A percentile compares a stretch with the other conserved stretches of the same genome.
phyloP scores from a whole-genome alignment of 345 rosid genomes.

The Populus simonii region DNA sequence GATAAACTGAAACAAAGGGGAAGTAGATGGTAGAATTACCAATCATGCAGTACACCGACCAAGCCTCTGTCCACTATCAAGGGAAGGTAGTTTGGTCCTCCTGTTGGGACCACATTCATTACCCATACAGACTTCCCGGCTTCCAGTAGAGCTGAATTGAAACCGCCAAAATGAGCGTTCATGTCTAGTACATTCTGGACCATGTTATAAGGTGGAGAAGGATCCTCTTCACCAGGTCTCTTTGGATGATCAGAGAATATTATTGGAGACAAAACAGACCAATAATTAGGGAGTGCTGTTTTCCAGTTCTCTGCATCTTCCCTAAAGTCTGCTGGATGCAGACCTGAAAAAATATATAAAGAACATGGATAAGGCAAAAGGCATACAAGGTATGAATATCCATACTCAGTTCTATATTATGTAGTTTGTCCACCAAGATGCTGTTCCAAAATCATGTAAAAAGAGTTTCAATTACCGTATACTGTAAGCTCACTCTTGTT shows the following conservation, averaged over 20 bases:
- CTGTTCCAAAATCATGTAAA: not conserved
- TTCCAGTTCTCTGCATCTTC: slow-evolving; percentile 71
- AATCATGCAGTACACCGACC: slow-evolving; percentile 85
- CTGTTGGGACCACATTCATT: slow-evolving; percentile 91
- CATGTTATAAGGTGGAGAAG: slow-evolving; percentile 96
- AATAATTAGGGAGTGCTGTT: slow-evolving; percentile 58
- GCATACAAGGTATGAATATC: not conserved
- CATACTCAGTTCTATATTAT: not conserved
- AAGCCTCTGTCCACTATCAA: slow-evolving; percentile 89
- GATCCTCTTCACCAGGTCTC: slow-evolving; percentile 99
- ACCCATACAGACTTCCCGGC: slow-evolving; percentile 90
- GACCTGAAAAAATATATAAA: slow-evolving; percentile 41
- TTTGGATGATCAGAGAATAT: slow-evolving; percentile 99
- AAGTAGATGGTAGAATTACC: slow-evolving; percentile 45
- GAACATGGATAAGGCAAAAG: not conserved
- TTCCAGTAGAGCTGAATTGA: slow-evolving; percentile 80
- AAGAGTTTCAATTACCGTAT: slow-evolving; percentile 50
- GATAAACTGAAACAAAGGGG: not conserved
- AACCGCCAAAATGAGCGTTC: slow-evolving; percentile 92
- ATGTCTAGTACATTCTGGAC: slow-evolving; percentile 91
- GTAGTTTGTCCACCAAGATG: not conserved
- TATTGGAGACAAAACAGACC: slow-evolving; percentile 95
- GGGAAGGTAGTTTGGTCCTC: slow-evolving; percentile 80
- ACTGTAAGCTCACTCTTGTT: slow-evolving; percentile 71
- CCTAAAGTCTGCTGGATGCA: slow-evolving; percentile 54